These are phyloP conservation scores for Xylaria nigripes DNA, from an alignment of 495 filamentous ascomycete species.

Conservation along the genomic window DNA sequence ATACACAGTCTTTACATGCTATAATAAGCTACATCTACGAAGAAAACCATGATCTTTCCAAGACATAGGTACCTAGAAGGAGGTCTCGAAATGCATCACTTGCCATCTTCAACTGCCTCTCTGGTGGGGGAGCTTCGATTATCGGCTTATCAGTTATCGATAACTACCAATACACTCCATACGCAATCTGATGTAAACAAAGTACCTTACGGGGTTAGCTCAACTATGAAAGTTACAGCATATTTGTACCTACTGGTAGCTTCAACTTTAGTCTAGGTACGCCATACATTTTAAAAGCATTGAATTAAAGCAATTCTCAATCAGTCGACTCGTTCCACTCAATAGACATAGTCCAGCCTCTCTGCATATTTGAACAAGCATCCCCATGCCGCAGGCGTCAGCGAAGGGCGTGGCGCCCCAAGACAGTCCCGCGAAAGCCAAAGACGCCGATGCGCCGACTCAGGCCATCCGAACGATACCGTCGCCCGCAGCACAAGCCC, in stretches of 20 bases:
- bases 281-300: too few relatives aligned
- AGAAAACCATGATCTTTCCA: neutral
- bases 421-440: slow-evolving; percentile 15
- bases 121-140: neutral
- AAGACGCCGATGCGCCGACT: slow-evolving; percentile 18
- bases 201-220: neutral
- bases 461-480: slow-evolving; percentile 28
- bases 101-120: neutral
- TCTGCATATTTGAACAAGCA: neutral
- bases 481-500: slow-evolving; percentile 25
- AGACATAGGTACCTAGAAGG: too few relatives aligned
- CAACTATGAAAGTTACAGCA: too few relatives aligned
- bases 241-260: too few relatives aligned
- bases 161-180: neutral
- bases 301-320: too few relatives aligned
- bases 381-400: neutral
- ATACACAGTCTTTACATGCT: too few relatives aligned
- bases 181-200: neutral
- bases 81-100: too few relatives aligned
- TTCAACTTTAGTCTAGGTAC: too few relatives aligned
- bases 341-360: too few relatives aligned
- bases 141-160: neutral
- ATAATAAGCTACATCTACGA: too few relatives aligned
- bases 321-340: too few relatives aligned
- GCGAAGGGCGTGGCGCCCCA: slow-evolving; percentile 11